Percentiles rank a stretch among this genome's conserved stretches.
Conservation (phyloP, 176 grass and related monocot genomes). For the Bromus sterilis region DNA sequence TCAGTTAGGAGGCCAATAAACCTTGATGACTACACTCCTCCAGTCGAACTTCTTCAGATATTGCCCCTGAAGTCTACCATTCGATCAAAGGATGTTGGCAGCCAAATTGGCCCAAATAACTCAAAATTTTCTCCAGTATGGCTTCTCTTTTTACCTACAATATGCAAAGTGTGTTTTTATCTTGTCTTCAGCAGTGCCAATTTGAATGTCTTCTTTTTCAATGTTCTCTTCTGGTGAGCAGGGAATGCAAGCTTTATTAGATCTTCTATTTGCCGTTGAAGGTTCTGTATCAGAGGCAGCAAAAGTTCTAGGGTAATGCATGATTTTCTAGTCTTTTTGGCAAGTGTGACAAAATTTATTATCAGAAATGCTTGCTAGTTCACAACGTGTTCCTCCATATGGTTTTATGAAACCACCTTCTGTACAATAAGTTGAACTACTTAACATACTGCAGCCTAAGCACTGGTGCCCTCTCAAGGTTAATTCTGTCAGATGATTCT, state of each 20-base stretch:
- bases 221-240: constrained; percentile 16
- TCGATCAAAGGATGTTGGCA: constrained; percentile 64
- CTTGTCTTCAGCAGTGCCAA: background rate
- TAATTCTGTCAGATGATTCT: constrained; percentile 94
- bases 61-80: constrained; percentile 81
- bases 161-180: background rate
- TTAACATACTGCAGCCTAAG: constrained; percentile 59
- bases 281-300: constrained; percentile 82
- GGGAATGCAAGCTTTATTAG: constrained; percentile 97
- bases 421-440: background rate
- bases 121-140: constrained; percentile 69
- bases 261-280: constrained; percentile 80
- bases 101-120: constrained; percentile 88
- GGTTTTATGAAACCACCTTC: constrained; percentile 7
- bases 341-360: background rate
- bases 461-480: constrained; percentile 88
- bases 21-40: constrained; percentile 68
- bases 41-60: constrained; percentile 85
- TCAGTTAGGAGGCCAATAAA: constrained; percentile 83
- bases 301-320: constrained; percentile 78
- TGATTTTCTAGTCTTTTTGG: background rate
- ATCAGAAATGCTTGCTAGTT: background rate
- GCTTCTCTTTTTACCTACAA: constrained; percentile 2
- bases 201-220: background rate
- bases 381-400: background rate